A percentile compares a stretch with the other conserved stretches of the same genome.
Conservation (phyloP, 805 yeast genomes). For the Ogataea ganodermae region DNA sequence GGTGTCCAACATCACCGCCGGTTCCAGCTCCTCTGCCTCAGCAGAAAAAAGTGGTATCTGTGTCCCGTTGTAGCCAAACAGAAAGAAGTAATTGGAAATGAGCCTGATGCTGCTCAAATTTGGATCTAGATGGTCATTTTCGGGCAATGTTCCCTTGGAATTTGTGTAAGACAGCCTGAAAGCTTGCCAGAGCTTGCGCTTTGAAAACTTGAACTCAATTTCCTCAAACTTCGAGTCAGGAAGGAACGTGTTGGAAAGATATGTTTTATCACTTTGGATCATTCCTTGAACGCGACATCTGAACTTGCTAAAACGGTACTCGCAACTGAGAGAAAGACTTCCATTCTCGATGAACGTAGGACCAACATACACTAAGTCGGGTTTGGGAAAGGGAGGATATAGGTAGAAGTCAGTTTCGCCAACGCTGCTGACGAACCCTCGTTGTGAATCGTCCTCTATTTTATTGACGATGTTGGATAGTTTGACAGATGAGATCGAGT, state of each 20-base stretch:
- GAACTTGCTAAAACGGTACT: slow-evolving; percentile 26
- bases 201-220: slow-evolving; percentile 17
- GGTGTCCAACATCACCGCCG: slow-evolving; percentile 9
- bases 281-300: slow-evolving; percentile 30
- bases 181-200: slow-evolving; percentile 4
- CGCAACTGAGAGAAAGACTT: slow-evolving; percentile 25
- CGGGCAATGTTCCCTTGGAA: too few species aligned
- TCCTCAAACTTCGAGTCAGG: slow-evolving; percentile 26
- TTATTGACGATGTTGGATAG: slow-evolving; percentile 12
- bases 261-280: slow-evolving; percentile 29
- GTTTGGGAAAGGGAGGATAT: slow-evolving; percentile 30
- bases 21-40: slow-evolving; percentile 15
- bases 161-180: slow-evolving; percentile 1
- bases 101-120: slow-evolving; percentile 19
- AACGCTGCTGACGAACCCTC: neutral
- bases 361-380: slow-evolving; percentile 28
- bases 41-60: slow-evolving; percentile 19
- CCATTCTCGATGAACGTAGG: slow-evolving; percentile 36
- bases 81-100: slow-evolving; percentile 24
- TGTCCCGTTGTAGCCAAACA: slow-evolving; percentile 25
- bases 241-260: slow-evolving; percentile 27
- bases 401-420: slow-evolving; percentile 16
- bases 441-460: slow-evolving; percentile 4
- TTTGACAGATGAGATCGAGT: slow-evolving; percentile 13
- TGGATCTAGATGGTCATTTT: neutral